A percentile compares a stretch with the other conserved stretches of the same genome.
Evolutionary conservation across 2,329 filamentous ascomycete genomes (phyloP).

Genomic region (Seiridium cupressi): DNA sequence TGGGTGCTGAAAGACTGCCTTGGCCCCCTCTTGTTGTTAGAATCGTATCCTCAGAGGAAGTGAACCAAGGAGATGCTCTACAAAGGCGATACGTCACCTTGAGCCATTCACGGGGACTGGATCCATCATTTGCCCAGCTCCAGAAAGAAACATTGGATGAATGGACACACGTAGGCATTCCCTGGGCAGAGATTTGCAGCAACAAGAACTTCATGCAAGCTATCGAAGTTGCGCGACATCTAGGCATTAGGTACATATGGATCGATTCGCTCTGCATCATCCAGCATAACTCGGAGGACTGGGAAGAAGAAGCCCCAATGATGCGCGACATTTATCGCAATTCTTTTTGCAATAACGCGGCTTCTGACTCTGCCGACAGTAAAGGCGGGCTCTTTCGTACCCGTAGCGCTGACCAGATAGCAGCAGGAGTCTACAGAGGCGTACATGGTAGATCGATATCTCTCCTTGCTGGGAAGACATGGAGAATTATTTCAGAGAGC

Average conservation of each 20-base stretch:
- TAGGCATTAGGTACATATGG: background rate
- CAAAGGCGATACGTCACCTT: constrained; percentile 1
- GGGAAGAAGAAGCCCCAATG: background rate
- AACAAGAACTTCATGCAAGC: constrained; percentile 2
- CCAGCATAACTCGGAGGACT: constrained; percentile 1
- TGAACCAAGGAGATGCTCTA: background rate
- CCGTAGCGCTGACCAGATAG: background rate
- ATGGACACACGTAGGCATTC: background rate
- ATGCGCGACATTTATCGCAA: constrained; percentile 8
- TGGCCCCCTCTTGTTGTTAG: background rate
- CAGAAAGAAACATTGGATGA: background rate
- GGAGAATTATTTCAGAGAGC: constrained; percentile 5
- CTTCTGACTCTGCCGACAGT: background rate
- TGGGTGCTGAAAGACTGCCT: background rate
- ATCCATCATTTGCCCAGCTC: background rate
- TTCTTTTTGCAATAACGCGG: constrained; percentile 3
- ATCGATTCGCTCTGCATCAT: constrained; percentile 5
- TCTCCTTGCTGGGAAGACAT: background rate
- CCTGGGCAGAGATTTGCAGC: background rate
- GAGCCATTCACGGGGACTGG: constrained; percentile 3
- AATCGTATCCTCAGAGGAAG: background rate
- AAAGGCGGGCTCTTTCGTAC: background rate
- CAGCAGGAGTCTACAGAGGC: background rate
- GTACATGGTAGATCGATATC: background rate
- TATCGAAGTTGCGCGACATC: background rate